These are phyloP conservation scores for Amborella trichopoda DNA, from an alignment of 164 flowering plant genomes.

Conservation along the genomic window DNA sequence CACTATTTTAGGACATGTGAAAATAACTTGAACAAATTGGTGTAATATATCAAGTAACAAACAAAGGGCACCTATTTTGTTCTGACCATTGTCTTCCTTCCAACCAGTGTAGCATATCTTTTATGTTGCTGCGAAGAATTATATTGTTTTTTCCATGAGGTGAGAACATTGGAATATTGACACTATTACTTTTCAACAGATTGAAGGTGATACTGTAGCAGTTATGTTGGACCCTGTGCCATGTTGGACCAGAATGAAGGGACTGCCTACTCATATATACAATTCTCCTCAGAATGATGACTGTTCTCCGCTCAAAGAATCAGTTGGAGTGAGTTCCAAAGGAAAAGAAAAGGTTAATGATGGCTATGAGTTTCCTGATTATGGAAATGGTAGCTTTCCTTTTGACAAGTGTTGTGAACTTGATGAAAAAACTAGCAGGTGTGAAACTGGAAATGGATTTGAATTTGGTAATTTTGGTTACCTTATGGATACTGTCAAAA, in stretches of 20 bases:
- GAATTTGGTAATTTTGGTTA: constrained; percentile 5
- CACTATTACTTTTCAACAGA: constrained; percentile 24
- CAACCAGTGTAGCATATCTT: neutral
- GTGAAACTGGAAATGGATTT: constrained; percentile 3
- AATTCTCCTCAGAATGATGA: constrained; percentile 21
- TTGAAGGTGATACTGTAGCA: constrained; percentile 86
- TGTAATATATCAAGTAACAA: neutral
- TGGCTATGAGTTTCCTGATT: constrained; percentile 6
- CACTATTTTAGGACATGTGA: no score
- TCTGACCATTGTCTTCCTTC: neutral
- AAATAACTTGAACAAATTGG: neutral
- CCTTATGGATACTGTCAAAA: constrained; percentile 13
- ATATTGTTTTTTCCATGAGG: neutral
- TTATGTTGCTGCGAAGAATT: no score
- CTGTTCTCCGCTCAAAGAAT: constrained; percentile 15
- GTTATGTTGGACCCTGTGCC: constrained; percentile 55
- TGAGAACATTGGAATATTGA: neutral
- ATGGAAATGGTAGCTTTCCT: constrained; percentile 3
- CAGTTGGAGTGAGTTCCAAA: constrained; percentile 19
- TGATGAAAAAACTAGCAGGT: constrained; percentile 10
- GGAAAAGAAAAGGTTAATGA: constrained; percentile 32
- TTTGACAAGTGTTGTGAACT: constrained; percentile 4
- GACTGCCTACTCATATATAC: constrained; percentile 23
- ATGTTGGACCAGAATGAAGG: constrained; percentile 74
- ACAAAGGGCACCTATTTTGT: neutral